Conservation (phyloP, 768 basidiomycete genomes). For the Lactarius trivialis region DNA sequence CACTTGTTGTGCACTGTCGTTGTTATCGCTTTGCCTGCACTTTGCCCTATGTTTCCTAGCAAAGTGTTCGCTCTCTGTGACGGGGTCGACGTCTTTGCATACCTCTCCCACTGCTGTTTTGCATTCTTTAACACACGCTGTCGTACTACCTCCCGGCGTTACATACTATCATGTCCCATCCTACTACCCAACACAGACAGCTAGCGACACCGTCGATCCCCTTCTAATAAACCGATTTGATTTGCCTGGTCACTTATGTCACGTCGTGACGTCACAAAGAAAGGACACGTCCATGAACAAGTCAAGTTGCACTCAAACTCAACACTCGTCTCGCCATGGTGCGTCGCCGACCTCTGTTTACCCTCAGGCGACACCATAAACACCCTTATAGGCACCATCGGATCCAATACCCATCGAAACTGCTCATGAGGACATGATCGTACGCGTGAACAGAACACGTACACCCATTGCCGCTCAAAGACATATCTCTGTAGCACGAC, state of each 20-base stretch:
- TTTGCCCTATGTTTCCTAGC: constrained; percentile 9
- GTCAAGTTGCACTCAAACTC: neutral
- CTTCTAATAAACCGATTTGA: constrained; percentile 31
- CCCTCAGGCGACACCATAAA: neutral
- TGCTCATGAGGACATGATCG: constrained; percentile 97
- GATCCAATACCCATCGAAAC: constrained; percentile 88
- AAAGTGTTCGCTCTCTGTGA: constrained; percentile 13
- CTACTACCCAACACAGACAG: constrained; percentile 6
- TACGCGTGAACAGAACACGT: constrained; percentile 37
- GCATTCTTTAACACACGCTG: constrained; percentile 2
- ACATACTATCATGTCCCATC: constrained; percentile 12
- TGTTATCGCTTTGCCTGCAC: constrained; percentile 14
- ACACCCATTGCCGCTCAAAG: neutral
- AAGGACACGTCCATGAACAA: neutral
- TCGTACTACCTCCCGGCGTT: constrained; percentile 8
- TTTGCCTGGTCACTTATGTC: constrained; percentile 2
- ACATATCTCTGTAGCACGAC: constrained; percentile 61
- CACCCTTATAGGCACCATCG: constrained; percentile 27
- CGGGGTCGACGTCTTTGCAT: neutral
- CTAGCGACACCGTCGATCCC: constrained; percentile 16
- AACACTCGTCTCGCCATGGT: constrained; percentile 6
- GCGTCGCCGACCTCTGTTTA: neutral
- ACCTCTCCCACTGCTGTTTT: constrained; percentile 7
- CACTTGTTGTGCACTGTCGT: constrained; percentile 4
- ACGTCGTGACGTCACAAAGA: constrained; percentile 3